Conservation (phyloP, 2,329 filamentous ascomycete genomes). For the Fusarium sp. region DNA sequence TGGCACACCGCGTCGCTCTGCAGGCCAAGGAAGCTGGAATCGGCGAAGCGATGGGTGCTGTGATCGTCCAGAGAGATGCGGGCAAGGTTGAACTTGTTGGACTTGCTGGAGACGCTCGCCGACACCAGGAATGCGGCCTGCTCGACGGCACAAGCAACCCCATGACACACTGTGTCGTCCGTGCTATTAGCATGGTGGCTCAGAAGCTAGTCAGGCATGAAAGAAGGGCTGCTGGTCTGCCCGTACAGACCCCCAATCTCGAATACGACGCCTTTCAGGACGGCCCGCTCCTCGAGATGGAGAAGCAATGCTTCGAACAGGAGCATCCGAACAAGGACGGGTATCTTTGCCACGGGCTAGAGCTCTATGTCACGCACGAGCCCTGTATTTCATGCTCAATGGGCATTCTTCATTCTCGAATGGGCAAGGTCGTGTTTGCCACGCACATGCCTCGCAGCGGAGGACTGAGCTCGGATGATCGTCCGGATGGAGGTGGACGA, state of each 20-base stretch:
- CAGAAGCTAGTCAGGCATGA: slow-evolving; percentile 72
- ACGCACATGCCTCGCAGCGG: slow-evolving; percentile 84
- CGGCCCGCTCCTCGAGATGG: slow-evolving; percentile 74
- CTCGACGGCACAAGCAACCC: slow-evolving; percentile 71
- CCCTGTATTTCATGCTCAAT: slow-evolving; percentile 97
- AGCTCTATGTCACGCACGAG: slow-evolving; percentile 95
- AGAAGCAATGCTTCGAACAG: slow-evolving; percentile 70
- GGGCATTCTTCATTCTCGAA: slow-evolving; percentile 94
- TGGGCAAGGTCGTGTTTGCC: slow-evolving; percentile 86
- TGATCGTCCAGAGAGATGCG: slow-evolving; percentile 75
- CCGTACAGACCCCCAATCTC: slow-evolving; percentile 54
- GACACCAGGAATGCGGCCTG: slow-evolving; percentile 64
- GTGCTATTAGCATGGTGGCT: slow-evolving; percentile 86
- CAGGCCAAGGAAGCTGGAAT: slow-evolving; percentile 68
- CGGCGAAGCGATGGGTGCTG: slow-evolving; percentile 79
- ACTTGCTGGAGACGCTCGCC: slow-evolving; percentile 81
- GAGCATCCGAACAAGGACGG: slow-evolving; percentile 79
- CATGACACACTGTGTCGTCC: slow-evolving; percentile 81
- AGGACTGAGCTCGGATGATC: slow-evolving; percentile 83
- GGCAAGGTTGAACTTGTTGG: slow-evolving; percentile 71
- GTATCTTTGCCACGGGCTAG: slow-evolving; percentile 93
- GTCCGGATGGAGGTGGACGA: slow-evolving; percentile 66
- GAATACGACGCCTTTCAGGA: slow-evolving; percentile 76
- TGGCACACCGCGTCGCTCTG: slow-evolving; percentile 73
- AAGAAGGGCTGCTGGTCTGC: slow-evolving; percentile 53